These are phyloP conservation scores for Lipomyces chichibuensis DNA, from an alignment of 805 yeast genomes.

Conservation along the genomic window DNA sequence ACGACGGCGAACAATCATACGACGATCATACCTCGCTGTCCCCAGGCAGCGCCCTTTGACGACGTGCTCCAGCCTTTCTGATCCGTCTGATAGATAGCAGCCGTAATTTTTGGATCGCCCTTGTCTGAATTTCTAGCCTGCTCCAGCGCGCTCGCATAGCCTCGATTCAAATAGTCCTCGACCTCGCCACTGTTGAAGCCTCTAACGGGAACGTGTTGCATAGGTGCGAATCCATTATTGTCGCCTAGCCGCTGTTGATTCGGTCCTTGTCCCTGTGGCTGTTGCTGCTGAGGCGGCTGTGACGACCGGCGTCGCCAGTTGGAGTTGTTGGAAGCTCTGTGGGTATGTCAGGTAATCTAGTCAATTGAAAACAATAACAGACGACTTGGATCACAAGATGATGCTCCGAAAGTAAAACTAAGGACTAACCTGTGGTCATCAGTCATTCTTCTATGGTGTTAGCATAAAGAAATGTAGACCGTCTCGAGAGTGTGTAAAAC, in stretches of 20 bases:
- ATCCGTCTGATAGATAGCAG: conserved; percentile 21
- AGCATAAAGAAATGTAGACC: background rate
- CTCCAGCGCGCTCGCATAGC: conserved; percentile 23
- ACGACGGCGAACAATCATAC: background rate
- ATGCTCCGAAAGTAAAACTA: background rate
- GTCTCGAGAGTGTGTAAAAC: background rate
- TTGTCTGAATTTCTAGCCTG: conserved; percentile 18
- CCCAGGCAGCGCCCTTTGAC: conserved; percentile 26
- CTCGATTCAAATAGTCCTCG: conserved; percentile 30
- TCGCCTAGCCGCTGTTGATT: conserved; percentile 7
- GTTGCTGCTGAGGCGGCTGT: conserved; percentile 12
- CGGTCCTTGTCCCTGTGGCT: conserved; percentile 7
- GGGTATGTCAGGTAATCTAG: background rate
- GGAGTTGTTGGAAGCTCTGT: conserved; percentile 4
- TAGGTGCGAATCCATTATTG: background rate
- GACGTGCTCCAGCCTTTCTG: conserved; percentile 29
- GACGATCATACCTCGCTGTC: conserved; percentile 19
- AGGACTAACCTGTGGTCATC: conserved; percentile 14
- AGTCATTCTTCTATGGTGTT: conserved; percentile 2
- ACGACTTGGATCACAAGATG: background rate
- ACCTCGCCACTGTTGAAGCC: conserved; percentile 33
- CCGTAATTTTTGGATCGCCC: conserved; percentile 3
- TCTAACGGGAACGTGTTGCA: conserved; percentile 22
- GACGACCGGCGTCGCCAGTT: conserved; percentile 32
- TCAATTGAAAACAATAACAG: background rate